Evolutionary conservation across 2,329 filamentous ascomycete genomes (phyloP).

Genomic region (Mollisia scopiformis): DNA sequence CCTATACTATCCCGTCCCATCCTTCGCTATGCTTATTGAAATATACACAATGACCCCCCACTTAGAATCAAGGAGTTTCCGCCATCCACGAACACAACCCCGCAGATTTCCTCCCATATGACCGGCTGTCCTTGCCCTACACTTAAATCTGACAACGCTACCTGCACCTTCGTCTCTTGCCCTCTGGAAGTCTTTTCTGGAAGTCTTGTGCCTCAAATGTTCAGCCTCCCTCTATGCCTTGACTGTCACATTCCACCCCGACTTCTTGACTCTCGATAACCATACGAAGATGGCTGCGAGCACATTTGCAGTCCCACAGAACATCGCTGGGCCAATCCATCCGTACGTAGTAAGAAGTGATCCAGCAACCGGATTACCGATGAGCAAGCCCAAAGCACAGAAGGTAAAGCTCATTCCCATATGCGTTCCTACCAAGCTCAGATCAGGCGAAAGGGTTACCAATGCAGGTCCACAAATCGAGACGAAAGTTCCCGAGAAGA

Average conservation of each 20-base stretch:
- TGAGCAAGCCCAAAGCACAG: slow-evolving; percentile 35
- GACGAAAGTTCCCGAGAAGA: slow-evolving; percentile 67
- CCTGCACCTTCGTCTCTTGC: no score
- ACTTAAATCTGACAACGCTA: no score
- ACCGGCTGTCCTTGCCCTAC: no score
- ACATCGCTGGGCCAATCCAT: slow-evolving; percentile 49
- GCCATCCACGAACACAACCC: no score
- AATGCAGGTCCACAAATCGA: slow-evolving; percentile 19
- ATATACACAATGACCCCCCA: no score
- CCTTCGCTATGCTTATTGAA: neutral
- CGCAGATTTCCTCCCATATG: no score
- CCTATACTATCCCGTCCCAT: neutral
- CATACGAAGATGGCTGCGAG: slow-evolving; percentile 43
- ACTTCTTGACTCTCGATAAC: slow-evolving; percentile 21
- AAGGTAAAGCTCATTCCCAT: slow-evolving; percentile 54
- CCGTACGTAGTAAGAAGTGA: slow-evolving; percentile 58
- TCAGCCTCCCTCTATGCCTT: slow-evolving; percentile 9
- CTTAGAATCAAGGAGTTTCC: no score
- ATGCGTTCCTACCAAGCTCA: slow-evolving; percentile 59
- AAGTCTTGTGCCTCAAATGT: neutral
- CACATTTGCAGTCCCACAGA: slow-evolving; percentile 57
- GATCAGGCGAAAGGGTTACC: slow-evolving; percentile 21
- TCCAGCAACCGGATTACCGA: slow-evolving; percentile 37
- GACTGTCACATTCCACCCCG: slow-evolving; percentile 11
- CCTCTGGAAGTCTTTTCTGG: no score